These are phyloP conservation scores for Curvularia lunata DNA, from an alignment of 2,329 filamentous ascomycete species.

Conservation along the genomic window DNA sequence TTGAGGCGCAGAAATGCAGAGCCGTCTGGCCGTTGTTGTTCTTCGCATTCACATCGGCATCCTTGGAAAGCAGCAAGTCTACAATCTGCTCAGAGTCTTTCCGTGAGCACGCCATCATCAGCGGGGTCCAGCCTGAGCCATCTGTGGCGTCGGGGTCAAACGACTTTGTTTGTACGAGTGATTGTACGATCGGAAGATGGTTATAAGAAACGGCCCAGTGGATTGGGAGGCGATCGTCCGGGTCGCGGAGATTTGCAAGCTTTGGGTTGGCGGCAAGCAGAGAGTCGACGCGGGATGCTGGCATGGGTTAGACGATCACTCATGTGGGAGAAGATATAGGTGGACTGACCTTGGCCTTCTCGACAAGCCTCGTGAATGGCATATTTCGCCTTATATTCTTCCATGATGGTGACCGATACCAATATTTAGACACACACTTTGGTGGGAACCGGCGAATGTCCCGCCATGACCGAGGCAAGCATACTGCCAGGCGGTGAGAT, in stretches of 20 bases:
- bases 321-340: conserved; percentile 5
- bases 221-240: conserved; percentile 86
- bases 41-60: conserved; percentile 75
- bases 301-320: conserved; percentile 61
- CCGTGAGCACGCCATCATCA: conserved; percentile 82
- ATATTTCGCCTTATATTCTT: conserved; percentile 64
- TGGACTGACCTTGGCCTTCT: conserved; percentile 75
- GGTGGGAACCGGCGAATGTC: not conserved
- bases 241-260: conserved; percentile 74
- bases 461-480: conserved; percentile 12
- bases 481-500: conserved; percentile 3
- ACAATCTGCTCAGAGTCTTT: conserved; percentile 74
- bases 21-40: conserved; percentile 78
- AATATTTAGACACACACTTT: not conserved
- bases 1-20: conserved; percentile 90
- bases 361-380: conserved; percentile 87
- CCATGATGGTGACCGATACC: conserved; percentile 16
- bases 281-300: conserved; percentile 75
- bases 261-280: conserved; percentile 79
- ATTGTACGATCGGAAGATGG: conserved; percentile 72
- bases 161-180: conserved; percentile 71
- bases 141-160: conserved; percentile 89
- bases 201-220: conserved; percentile 95
- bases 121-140: conserved; percentile 78
- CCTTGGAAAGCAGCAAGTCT: conserved; percentile 70